Percentiles rank a stretch among this genome's conserved stretches.
Conservation (phyloP, 108 stramenopile genomes). For the Nannochloropsis salina region DNA sequence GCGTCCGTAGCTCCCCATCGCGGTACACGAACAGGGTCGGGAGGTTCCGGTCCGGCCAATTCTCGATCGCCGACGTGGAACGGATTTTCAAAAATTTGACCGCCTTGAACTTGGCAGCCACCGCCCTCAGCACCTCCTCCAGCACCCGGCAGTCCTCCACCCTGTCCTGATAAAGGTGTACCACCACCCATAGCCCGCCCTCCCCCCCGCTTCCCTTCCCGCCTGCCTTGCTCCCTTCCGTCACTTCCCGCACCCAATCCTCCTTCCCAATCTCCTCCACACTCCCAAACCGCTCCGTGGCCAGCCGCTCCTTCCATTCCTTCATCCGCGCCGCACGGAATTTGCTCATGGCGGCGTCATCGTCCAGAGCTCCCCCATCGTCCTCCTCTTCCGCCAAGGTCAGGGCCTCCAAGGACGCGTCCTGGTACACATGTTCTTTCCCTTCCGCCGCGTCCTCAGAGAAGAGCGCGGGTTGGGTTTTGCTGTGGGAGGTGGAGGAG, state of each 20-base stretch:
- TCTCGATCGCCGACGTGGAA: slow-evolving; percentile 69
- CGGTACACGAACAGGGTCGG: slow-evolving; percentile 83
- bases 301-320: slow-evolving; percentile 46
- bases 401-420: slow-evolving; percentile 32
- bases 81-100: slow-evolving; percentile 78
- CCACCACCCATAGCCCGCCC: slow-evolving; percentile 42
- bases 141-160: slow-evolving; percentile 51
- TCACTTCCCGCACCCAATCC: slow-evolving; percentile 57
- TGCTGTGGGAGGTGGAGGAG: too few species aligned
- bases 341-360: neutral
- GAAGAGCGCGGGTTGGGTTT: too few species aligned
- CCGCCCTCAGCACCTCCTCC: slow-evolving; percentile 44
- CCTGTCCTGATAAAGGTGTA: slow-evolving; percentile 53
- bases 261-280: slow-evolving; percentile 50
- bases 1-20: slow-evolving; percentile 69
- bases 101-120: slow-evolving; percentile 45
- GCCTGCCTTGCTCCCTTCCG: slow-evolving; percentile 49
- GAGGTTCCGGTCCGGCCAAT: slow-evolving; percentile 79
- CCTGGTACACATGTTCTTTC: slow-evolving; percentile 25
- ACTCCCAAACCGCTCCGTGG: slow-evolving; percentile 49
- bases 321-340: slow-evolving; percentile 41
- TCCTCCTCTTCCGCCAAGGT: slow-evolving; percentile 36
- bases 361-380: slow-evolving; percentile 39
- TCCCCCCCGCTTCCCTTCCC: slow-evolving; percentile 5
- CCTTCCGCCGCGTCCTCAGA: slow-evolving; percentile 29